phyloP scores from a whole-genome alignment of 2,329 filamentous ascomycete genomes.

The Emmonsiellopsis sp. region DNA sequence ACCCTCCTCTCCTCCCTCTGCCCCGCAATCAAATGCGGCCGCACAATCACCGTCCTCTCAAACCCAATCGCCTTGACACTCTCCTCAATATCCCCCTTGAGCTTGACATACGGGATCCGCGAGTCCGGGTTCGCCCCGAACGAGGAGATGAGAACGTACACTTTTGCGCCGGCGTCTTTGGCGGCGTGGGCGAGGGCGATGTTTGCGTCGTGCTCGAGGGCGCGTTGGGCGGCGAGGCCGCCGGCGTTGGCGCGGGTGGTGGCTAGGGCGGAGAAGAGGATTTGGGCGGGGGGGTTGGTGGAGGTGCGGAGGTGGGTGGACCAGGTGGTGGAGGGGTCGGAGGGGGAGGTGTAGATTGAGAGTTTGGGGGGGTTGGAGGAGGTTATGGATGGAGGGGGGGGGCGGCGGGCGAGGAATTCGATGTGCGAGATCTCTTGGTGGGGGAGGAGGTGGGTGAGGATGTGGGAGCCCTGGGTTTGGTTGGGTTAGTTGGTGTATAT shows the following conservation, averaged over 20 bases:
- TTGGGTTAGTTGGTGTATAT: neutral
- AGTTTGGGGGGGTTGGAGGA: conserved; percentile 56
- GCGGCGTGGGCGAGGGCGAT: conserved; percentile 67
- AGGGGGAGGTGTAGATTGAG: conserved; percentile 50
- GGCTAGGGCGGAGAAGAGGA: conserved; percentile 70
- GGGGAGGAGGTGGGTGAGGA: conserved; percentile 50
- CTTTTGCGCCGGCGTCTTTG: conserved; percentile 60
- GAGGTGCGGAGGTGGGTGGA: conserved; percentile 48
- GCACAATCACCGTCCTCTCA: conserved; percentile 64
- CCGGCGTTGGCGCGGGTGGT: conserved; percentile 72
- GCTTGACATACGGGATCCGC: conserved; percentile 49
- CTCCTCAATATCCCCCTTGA: conserved; percentile 87
- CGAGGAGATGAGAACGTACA: conserved; percentile 68
- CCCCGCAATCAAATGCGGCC: conserved; percentile 70
- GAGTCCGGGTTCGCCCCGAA: conserved; percentile 44
- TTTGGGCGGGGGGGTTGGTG: conserved; percentile 42
- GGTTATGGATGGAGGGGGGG: conserved; percentile 34
- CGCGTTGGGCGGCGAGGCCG: conserved; percentile 68
- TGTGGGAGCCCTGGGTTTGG: conserved; percentile 55
- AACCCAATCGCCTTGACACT: conserved; percentile 63
- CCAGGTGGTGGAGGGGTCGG: conserved; percentile 59
- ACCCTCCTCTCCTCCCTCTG: conserved; percentile 53
- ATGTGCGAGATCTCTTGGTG: conserved; percentile 31
- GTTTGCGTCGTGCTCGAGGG: conserved; percentile 83
- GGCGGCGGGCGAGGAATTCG: conserved; percentile 38